Conservation (phyloP, 2,329 filamentous ascomycete genomes). For the Rachicladosporium sp. region DNA sequence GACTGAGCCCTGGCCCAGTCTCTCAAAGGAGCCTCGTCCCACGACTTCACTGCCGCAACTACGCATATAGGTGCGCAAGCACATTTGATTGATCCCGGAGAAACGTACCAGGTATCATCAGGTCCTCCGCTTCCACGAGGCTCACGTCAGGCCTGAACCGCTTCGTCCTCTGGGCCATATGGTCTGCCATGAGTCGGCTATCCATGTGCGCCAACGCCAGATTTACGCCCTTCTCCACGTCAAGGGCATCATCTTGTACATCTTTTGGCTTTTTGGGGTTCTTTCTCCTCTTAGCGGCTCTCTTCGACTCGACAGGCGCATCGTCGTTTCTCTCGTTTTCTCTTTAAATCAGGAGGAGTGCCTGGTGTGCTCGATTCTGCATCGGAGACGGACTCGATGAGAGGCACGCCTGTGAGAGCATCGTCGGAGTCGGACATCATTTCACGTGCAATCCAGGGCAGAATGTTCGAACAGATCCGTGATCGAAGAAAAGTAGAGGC, state of each 20-base stretch:
- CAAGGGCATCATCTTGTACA: conserved; percentile 47
- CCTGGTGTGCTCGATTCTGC: conserved; percentile 16
- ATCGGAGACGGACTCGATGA: conserved; percentile 30
- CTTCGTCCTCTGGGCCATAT: conserved; percentile 66
- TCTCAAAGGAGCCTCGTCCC: too few species aligned
- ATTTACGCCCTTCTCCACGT: conserved; percentile 50
- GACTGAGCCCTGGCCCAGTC: too few species aligned
- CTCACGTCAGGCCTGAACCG: conserved; percentile 73
- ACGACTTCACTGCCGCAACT: too few species aligned
- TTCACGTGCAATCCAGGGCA: too few species aligned
- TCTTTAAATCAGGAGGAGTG: conserved; percentile 29
- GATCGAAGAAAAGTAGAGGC: too few species aligned
- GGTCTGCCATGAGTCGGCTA: conserved; percentile 68
- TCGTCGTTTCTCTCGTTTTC: conserved; percentile 19
- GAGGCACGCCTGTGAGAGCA: conserved; percentile 29
- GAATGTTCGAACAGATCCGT: too few species aligned
- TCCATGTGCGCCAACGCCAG: conserved; percentile 73
- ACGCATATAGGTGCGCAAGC: not conserved
- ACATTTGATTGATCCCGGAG: not conserved
- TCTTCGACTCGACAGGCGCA: conserved; percentile 22
- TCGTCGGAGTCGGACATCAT: conserved; percentile 33
- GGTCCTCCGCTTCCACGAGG: conserved; percentile 69
- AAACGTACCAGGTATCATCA: conserved; percentile 59
- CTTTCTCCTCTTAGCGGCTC: conserved; percentile 36
- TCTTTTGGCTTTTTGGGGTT: conserved; percentile 48